phyloP scores from a whole-genome alignment of 2,329 filamentous ascomycete species.

The Aspergillus texensis region DNA sequence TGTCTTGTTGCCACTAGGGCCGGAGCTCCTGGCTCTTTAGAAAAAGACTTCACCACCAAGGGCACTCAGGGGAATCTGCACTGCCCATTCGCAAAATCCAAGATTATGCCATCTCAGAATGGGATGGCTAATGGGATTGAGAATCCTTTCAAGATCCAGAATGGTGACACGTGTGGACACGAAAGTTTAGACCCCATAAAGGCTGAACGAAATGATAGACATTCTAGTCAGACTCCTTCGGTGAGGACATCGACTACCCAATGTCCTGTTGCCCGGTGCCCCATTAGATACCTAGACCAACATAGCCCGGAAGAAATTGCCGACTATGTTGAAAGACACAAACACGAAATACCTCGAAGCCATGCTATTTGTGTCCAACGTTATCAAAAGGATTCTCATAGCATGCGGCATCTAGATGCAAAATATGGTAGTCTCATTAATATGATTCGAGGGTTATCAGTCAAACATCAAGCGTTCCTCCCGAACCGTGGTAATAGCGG shows the following conservation, averaged over 20 bases:
- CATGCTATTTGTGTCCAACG: constrained; percentile 90
- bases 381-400: constrained; percentile 83
- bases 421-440: constrained; percentile 91
- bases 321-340: constrained; percentile 90
- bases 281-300: constrained; percentile 89
- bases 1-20: constrained; percentile 50
- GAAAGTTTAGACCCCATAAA: constrained; percentile 62
- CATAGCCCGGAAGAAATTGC: constrained; percentile 93
- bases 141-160: constrained; percentile 43
- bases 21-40: constrained; percentile 68
- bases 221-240: constrained; percentile 44
- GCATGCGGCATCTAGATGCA: constrained; percentile 84
- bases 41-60: constrained; percentile 87
- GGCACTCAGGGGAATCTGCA: constrained; percentile 77
- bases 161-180: constrained; percentile 51
- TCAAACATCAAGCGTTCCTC: constrained; percentile 85
- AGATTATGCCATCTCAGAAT: constrained; percentile 42
- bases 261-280: constrained; percentile 73
- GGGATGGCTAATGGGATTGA: constrained; percentile 43
- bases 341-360: constrained; percentile 90
- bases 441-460: constrained; percentile 90
- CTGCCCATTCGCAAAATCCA: constrained; percentile 73
- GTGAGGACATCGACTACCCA: constrained; percentile 58
- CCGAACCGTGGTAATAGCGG: constrained; percentile 52
- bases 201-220: constrained; percentile 50